Evolutionary conservation across 2,329 filamentous ascomycete genomes (phyloP), one percentile per base, ranked within the genome.

Genomic region (Colletotrichum liriopes): DNA sequence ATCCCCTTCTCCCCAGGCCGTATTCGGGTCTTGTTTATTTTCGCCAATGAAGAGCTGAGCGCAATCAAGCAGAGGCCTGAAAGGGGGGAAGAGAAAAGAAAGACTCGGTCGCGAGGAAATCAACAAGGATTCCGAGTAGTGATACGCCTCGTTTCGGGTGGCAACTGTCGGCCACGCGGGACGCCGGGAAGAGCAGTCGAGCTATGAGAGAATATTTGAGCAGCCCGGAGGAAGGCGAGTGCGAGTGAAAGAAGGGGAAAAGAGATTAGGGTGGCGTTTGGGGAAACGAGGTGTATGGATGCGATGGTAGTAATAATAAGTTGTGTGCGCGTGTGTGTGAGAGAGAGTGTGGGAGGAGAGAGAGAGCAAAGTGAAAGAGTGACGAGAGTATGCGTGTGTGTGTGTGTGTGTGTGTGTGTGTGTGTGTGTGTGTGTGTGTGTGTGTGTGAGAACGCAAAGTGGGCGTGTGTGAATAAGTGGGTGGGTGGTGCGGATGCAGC

Each of bases 21-120:
- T 69, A 64, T 64, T 45, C 65, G 65, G 69, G 32, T 69, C 47
- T 49, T 69, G 65, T 43, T 64, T 64, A 71, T 76, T 60, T 71
- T 69, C 73, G 70, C 73, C 67, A 65, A 71, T 66, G 43, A 71
- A 43, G 51, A 56, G 56, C 29, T 64, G 71, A 65, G 55, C 39
- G 63, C 47, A 64, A 66, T 65, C 41, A 68, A 71, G 58, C 47
- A 47, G 63, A 59, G 51, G 59, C 29, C 52, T 23, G 51, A 54
- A 55, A 45, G 64, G 52, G 60, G 59, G 65, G 47, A 54, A 63
- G 66, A 58, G 58, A 51, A 70, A 69, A 66, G 52, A 51, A 72
- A 67, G 58, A 54, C 51, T 47, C 32, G 43, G 43, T 32, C 58
- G 35, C 37, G 29, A 47, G 29, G 41, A n/a, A 55, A 52, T 29